Percentiles rank a stretch among this genome's conserved stretches.
These are phyloP conservation scores for Psilocybe sp. DNA, from an alignment of 768 basidiomycete species.

Conservation along the genomic window DNA sequence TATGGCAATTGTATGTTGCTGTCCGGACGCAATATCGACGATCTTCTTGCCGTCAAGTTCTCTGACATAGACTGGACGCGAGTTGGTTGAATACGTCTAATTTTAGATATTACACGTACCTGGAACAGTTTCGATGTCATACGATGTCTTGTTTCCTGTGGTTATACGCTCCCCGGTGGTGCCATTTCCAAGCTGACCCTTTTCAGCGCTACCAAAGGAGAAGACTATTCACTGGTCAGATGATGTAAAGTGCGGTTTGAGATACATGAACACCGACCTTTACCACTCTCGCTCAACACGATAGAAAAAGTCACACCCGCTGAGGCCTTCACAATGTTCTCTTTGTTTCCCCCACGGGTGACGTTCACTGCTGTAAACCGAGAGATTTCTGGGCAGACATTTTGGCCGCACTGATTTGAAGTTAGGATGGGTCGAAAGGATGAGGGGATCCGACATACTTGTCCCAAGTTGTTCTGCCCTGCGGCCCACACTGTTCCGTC, in stretches of 20 bases:
- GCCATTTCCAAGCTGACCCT: slow-evolving; percentile 92
- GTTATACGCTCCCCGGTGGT: slow-evolving; percentile 90
- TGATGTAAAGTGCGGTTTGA: slow-evolving; percentile 1
- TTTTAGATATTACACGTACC: slow-evolving; percentile 34
- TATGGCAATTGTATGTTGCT: slow-evolving; percentile 83
- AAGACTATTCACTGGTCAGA: slow-evolving; percentile 52
- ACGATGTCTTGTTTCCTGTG: slow-evolving; percentile 81
- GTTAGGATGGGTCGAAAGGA: background rate
- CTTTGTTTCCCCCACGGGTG: slow-evolving; percentile 53
- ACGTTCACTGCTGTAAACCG: slow-evolving; percentile 63
- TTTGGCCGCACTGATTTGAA: slow-evolving; percentile 63
- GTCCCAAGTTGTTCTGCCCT: slow-evolving; percentile 78
- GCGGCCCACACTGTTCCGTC: slow-evolving; percentile 82
- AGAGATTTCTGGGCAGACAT: slow-evolving; percentile 59
- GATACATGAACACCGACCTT: slow-evolving; percentile 42
- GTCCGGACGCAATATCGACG: slow-evolving; percentile 78
- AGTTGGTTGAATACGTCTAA: background rate
- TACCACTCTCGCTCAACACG: slow-evolving; percentile 79
- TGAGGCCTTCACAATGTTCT: slow-evolving; percentile 67
- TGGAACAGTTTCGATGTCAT: slow-evolving; percentile 72
- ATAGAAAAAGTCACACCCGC: slow-evolving; percentile 86
- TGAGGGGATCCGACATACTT: slow-evolving; percentile 45
- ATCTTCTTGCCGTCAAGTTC: slow-evolving; percentile 78
- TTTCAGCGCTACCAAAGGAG: slow-evolving; percentile 87
- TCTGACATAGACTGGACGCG: slow-evolving; percentile 60